Conservation (phyloP, 768 basidiomycete genomes). For the Grammothele lineata region DNA sequence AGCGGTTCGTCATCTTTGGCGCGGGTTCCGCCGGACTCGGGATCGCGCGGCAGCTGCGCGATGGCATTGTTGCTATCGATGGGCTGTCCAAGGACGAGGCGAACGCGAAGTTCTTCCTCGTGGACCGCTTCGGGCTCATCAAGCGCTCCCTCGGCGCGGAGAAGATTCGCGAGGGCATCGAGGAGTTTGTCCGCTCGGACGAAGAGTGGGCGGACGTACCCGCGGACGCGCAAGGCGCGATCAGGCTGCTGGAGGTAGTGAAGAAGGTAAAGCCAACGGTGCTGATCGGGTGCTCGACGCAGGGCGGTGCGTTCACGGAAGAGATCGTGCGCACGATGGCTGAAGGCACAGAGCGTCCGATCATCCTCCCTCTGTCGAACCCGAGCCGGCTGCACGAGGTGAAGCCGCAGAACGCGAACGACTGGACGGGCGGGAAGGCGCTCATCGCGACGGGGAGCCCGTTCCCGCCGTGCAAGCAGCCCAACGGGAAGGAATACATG, state of each 20-base stretch:
- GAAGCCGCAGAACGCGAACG: constrained; percentile 61
- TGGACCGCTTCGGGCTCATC: constrained; percentile 64
- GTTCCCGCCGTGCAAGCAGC: constrained; percentile 68
- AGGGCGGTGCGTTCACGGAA: constrained; percentile 71
- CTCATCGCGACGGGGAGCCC: constrained; percentile 83
- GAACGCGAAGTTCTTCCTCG: constrained; percentile 60
- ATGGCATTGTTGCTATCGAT: constrained; percentile 63
- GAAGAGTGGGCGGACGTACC: constrained; percentile 46
- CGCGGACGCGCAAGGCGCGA: constrained; percentile 35
- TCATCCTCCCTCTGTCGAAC: constrained; percentile 82
- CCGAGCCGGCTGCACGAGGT: constrained; percentile 76
- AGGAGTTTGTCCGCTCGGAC: constrained; percentile 53
- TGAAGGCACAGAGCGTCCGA: constrained; percentile 64
- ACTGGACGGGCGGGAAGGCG: constrained; percentile 81
- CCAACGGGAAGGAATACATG: constrained; percentile 62
- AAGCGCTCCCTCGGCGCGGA: constrained; percentile 41
- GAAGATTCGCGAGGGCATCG: constrained; percentile 43
- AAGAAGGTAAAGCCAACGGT: constrained; percentile 73
- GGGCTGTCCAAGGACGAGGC: constrained; percentile 51
- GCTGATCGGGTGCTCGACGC: constrained; percentile 80
- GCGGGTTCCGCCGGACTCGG: constrained; percentile 82
- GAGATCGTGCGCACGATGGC: constrained; percentile 67
- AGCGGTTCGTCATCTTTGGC: constrained; percentile 75
- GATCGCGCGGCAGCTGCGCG: constrained; percentile 69
- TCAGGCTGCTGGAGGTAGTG: constrained; percentile 64